Conservation (phyloP, 176 grass and related monocot species). For the Carex myosuroides region DNA sequence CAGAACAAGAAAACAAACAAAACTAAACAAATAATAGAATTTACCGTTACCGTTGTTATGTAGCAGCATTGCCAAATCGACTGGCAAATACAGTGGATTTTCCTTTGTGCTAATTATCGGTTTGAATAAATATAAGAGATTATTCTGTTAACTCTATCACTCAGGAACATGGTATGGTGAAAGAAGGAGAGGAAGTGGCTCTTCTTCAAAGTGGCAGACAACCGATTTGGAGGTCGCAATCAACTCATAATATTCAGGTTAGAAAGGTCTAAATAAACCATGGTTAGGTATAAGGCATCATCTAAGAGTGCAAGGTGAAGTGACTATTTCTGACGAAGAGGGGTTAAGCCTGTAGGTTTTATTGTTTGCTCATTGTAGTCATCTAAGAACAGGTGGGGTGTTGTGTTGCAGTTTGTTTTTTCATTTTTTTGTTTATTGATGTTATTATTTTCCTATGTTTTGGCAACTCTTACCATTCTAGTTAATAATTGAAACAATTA, state of each 20-base stretch:
- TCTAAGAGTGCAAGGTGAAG: background rate
- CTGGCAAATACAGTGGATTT: background rate
- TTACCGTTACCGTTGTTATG: background rate
- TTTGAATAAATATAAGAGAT: background rate
- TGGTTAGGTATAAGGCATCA: background rate
- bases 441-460: background rate
- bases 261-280: conserved; percentile 43
- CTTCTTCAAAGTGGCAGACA: conserved; percentile 83
- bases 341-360: background rate
- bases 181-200: conserved; percentile 84
- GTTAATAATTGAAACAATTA: background rate
- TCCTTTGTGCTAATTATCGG: background rate
- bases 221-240: conserved; percentile 97
- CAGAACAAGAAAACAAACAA: background rate
- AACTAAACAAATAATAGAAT: background rate
- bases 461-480: background rate
- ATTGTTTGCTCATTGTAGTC: background rate
- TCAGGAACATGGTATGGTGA: conserved; percentile 94
- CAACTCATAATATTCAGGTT: conserved; percentile 94
- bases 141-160: background rate
- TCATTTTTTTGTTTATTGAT: conserved; percentile 7
- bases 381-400: background rate
- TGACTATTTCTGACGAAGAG: background rate
- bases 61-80: background rate
- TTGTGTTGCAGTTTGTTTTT: background rate